Evolutionary conservation across 192 early-diverging fungal species (phyloP).

Genomic region (Rhizophagus prolifer): DNA sequence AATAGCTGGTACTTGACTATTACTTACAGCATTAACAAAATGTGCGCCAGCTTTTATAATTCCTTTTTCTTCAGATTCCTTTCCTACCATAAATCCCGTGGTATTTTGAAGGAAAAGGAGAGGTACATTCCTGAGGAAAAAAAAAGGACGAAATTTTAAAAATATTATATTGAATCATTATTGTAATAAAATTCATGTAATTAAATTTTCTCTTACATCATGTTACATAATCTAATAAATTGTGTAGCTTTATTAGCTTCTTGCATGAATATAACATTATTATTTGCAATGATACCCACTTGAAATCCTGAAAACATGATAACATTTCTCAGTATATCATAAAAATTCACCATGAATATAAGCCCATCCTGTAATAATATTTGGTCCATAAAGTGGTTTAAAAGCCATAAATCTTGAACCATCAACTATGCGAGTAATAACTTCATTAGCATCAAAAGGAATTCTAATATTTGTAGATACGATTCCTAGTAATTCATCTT

Average conservation of each 20-base stretch:
- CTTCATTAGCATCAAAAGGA: constrained; percentile 64
- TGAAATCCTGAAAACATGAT: constrained; percentile 43
- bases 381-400: constrained; percentile 66
- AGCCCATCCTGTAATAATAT: constrained; percentile 64
- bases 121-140: constrained; percentile 50
- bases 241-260: constrained; percentile 71
- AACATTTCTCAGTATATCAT: neutral
- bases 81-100: constrained; percentile 74
- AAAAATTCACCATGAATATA: constrained; percentile 53
- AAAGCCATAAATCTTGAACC: constrained; percentile 64
- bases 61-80: constrained; percentile 64
- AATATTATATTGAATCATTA: neutral
- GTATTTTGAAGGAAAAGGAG: constrained; percentile 66
- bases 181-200: neutral
- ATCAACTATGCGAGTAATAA: constrained; percentile 65
- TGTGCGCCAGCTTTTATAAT: constrained; percentile 69
- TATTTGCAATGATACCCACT: constrained; percentile 67
- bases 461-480: constrained; percentile 65
- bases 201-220: constrained; percentile 39
- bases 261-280: constrained; percentile 61
- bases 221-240: constrained; percentile 67
- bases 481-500: constrained; percentile 62
- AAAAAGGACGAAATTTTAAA: constrained; percentile 1
- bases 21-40: constrained; percentile 69
- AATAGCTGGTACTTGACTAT: constrained; percentile 57